Percentiles rank a stretch among this genome's conserved stretches.
Evolutionary conservation across 2,329 filamentous ascomycete genomes (phyloP).

Genomic region (Stromatinia cepivora): DNA sequence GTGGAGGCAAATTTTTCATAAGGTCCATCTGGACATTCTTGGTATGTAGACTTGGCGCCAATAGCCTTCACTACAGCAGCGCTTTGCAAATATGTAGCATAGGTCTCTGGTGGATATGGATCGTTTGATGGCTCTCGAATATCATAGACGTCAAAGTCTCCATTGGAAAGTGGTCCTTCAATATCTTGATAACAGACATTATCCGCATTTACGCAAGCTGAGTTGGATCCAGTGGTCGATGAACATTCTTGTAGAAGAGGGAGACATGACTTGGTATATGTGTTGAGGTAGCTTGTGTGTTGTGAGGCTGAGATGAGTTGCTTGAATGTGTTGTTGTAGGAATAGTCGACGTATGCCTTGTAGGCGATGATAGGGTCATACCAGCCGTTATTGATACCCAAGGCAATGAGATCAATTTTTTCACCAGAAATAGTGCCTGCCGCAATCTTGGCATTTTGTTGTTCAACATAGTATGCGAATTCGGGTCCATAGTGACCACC

Average conservation of each 20-base stretch:
- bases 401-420: constrained; percentile 40
- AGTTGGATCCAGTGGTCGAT: constrained; percentile 66
- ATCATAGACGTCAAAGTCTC: constrained; percentile 26
- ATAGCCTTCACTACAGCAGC: constrained; percentile 46
- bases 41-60: constrained; percentile 47
- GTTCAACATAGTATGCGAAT: constrained; percentile 55
- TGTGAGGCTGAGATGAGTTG: constrained; percentile 43
- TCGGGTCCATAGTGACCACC: constrained; percentile 61
- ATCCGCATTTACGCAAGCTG: constrained; percentile 72
- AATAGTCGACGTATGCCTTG: constrained; percentile 36
- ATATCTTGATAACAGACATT: constrained; percentile 41
- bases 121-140: constrained; percentile 27
- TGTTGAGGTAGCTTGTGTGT: constrained; percentile 39
- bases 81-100: constrained; percentile 45
- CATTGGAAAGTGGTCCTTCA: constrained; percentile 22
- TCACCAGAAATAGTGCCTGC: constrained; percentile 43
- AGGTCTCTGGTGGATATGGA: constrained; percentile 44
- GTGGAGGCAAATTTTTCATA: constrained; percentile 45
- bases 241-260: constrained; percentile 45
- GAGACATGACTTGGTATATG: constrained; percentile 43
- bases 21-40: constrained; percentile 45
- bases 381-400: constrained; percentile 43
- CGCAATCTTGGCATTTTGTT: constrained; percentile 56
- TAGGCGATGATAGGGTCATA: constrained; percentile 59
- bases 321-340: constrained; percentile 43